Evolutionary conservation across 163 green algal species (phyloP), one percentile per base, ranked within the genome.

Genomic region (Picocystis sp.): DNA sequence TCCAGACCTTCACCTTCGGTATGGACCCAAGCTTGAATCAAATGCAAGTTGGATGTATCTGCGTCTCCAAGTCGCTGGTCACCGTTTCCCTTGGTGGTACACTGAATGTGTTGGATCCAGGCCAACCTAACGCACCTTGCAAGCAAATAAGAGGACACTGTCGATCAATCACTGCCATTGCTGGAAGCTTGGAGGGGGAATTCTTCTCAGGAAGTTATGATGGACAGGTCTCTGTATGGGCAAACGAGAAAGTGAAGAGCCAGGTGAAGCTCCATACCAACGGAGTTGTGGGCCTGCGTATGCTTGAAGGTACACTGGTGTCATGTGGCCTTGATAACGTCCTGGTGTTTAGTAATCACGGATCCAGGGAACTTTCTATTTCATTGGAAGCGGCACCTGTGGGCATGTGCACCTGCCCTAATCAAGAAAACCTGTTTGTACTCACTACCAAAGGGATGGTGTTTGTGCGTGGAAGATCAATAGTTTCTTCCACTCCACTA

Each of bases 31-130:
- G 17, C 25, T 2, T 70, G 49, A 70, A 70, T 46, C 61, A 69
- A 43, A 53, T 56, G 50, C 62, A 72, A 53, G 66, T 72, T 44
- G 67, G 67, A 5, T 75, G 59, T 44, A 33, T 52, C 3, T 75
- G 53, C 58, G 25, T 75, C 12, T 52, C 42, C 22, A 45, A 56
- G 14, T 17, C 50, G 23, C 33, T 75, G 9, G 21, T 73, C 43
- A 61, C 65, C 24, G 21, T 75, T 21, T 68, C 66, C 3, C 67
- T 75, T 29, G 53, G 13, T 34, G 66, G 67, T 2, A 22, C 53
- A 56, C 45, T 75, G n/a, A 71, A 73, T 53, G 63, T 48, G 50
- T 47, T 69, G 15, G 64, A 67, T 14, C 13, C 44, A 6, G 6
- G 17, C 11, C 24, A 35, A 45, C 46, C 55, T 13, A n/a, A 34